These are phyloP conservation scores for Diplotaxis tenuifolia DNA, from an alignment of 345 rosid genomes.

Conservation along the genomic window DNA sequence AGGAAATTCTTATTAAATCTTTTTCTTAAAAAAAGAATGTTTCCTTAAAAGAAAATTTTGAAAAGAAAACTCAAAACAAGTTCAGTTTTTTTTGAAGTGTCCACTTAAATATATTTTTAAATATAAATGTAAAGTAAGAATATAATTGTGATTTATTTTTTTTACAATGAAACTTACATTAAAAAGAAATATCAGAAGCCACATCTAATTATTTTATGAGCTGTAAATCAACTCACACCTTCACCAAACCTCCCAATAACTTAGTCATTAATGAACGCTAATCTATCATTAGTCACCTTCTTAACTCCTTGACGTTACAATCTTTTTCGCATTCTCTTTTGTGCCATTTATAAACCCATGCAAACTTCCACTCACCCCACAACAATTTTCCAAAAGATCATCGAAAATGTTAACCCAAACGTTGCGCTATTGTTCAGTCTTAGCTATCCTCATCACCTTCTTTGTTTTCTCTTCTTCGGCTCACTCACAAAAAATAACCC, in stretches of 20 bases:
- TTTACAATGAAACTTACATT: too few relatives aligned
- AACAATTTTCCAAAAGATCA: neutral
- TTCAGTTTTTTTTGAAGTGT: too few relatives aligned
- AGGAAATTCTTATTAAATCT: too few relatives aligned
- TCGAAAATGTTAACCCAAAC: slow-evolving; percentile 11
- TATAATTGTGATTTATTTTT: too few relatives aligned
- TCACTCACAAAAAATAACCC: neutral
- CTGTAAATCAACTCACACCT: neutral
- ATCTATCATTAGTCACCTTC: neutral
- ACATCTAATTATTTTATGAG: neutral
- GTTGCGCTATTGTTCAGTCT: slow-evolving; percentile 2
- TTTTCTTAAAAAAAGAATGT: too few relatives aligned
- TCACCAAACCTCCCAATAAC: slow-evolving; percentile 20
- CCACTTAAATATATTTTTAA: too few relatives aligned
- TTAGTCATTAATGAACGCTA: too few relatives aligned
- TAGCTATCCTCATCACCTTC: neutral
- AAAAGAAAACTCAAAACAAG: too few relatives aligned
- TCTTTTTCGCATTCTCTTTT: slow-evolving; percentile 1
- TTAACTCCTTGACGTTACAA: slow-evolving; percentile 20
- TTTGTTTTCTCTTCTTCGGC: slow-evolving; percentile 6
- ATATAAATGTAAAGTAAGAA: too few relatives aligned
- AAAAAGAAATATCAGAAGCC: too few relatives aligned
- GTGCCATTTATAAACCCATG: slow-evolving; percentile 10
- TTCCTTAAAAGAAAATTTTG: too few relatives aligned
- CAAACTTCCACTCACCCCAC: neutral